Percentiles rank a stretch among this genome's conserved stretches.
Evolutionary conservation across 805 yeast genomes (phyloP).

Genomic region (Debaryomyces hansenii): DNA sequence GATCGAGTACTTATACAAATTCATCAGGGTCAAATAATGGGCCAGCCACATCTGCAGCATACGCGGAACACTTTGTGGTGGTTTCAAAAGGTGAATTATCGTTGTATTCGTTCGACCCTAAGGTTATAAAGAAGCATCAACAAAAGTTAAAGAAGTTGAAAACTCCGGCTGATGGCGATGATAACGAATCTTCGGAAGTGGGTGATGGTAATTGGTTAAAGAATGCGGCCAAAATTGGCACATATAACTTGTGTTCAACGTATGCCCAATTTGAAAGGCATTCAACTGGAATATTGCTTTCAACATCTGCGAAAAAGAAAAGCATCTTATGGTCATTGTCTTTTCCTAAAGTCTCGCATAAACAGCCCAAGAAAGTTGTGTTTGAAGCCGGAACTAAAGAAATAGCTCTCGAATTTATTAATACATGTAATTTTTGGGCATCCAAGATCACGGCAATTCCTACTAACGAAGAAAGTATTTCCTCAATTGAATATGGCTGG

Average conservation of each 20-base stretch:
- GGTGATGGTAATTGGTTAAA: conserved; percentile 74
- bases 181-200: conserved; percentile 17
- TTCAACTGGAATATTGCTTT: not conserved
- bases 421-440: conserved; percentile 89
- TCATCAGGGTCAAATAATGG: not conserved
- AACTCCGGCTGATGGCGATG: conserved; percentile 10
- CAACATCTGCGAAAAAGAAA: conserved; percentile 10
- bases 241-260: conserved; percentile 52
- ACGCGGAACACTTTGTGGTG: conserved; percentile 57
- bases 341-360: conserved; percentile 47
- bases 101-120: conserved; percentile 54
- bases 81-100: conserved; percentile 66
- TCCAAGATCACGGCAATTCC: conserved; percentile 83
- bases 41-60: conserved; percentile 17
- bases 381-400: conserved; percentile 69
- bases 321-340: conserved; percentile 50
- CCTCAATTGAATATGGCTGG: conserved; percentile 88
- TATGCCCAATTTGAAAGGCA: conserved; percentile 40
- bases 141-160: conserved; percentile 24
- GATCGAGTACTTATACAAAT: conserved; percentile 8
- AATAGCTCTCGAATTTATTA: conserved; percentile 67
- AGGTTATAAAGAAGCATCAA: conserved; percentile 40
- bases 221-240: conserved; percentile 57
- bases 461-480: conserved; percentile 60
- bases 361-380: conserved; percentile 43